phyloP scores from a whole-genome alignment of 1,284 basidiomycete species.

The Xanthoconium separans region DNA sequence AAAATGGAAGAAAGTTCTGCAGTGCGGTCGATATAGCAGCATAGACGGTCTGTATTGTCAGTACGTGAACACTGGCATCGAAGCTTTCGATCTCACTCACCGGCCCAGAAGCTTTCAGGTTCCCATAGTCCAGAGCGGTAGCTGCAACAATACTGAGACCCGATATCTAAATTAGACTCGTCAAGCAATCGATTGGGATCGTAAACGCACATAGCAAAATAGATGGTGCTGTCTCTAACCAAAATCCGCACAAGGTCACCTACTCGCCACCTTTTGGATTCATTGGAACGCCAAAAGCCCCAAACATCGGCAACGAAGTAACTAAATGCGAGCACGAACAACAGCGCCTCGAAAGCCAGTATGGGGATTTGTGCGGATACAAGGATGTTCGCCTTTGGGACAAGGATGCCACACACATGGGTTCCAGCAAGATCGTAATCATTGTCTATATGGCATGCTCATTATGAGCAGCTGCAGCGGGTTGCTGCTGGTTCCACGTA shows the following conservation, averaged over 20 bases:
- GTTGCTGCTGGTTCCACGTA: not conserved
- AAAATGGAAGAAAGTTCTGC: conserved; percentile 18
- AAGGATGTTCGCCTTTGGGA: not conserved
- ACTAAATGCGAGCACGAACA: conserved; percentile 14
- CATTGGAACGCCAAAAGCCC: not conserved
- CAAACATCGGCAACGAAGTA: conserved; percentile 8
- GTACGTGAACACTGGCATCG: not conserved
- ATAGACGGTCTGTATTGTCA: conserved; percentile 5
- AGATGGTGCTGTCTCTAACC: conserved; percentile 19
- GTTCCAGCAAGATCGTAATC: not conserved
- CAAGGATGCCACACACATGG: conserved; percentile 4
- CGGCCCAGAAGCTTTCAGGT: not conserved
- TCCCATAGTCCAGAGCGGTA: conserved; percentile 6
- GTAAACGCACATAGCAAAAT: conserved; percentile 18
- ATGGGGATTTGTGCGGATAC: conserved; percentile 2
- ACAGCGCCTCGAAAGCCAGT: conserved; percentile 15
- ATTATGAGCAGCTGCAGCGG: not conserved
- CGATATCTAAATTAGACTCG: not conserved
- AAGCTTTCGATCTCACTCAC: conserved; percentile 4
- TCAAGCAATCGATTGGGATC: not conserved
- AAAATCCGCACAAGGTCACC: conserved; percentile 17
- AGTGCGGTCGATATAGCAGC: conserved; percentile 13
- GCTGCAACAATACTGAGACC: conserved; percentile 3
- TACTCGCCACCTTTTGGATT: not conserved
- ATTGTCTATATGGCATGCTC: not conserved